Conservation (phyloP, 75 land plant species). For the Selaginella tamariscina region DNA sequence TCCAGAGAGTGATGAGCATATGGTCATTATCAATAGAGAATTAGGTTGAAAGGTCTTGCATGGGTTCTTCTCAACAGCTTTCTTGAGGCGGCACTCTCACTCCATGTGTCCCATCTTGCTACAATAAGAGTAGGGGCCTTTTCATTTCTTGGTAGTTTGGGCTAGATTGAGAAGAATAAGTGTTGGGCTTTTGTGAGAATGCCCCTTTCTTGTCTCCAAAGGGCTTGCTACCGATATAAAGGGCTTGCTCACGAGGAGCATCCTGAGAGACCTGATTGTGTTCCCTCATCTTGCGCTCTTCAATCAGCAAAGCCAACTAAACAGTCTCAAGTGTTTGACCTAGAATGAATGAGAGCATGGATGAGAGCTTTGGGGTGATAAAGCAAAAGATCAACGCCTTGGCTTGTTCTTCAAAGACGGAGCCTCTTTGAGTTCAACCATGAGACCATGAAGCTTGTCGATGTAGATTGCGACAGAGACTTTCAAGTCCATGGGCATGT, state of each 20-base stretch:
- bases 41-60: neutral
- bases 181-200: neutral
- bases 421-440: neutral
- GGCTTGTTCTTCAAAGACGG: neutral
- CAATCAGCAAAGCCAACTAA: neutral
- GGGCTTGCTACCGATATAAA: neutral
- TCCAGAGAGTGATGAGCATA: neutral
- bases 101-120: slow-evolving; percentile 6
- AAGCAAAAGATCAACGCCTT: neutral
- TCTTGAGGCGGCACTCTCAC: neutral
- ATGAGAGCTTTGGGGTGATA: neutral
- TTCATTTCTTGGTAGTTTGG: neutral
- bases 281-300: slow-evolving; percentile 8
- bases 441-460: neutral
- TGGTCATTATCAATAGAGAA: neutral
- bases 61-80: neutral
- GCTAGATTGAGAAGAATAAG: neutral
- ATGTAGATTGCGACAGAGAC: neutral
- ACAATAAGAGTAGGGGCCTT: neutral
- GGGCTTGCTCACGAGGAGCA: neutral
- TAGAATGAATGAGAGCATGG: neutral
- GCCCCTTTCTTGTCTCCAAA: neutral
- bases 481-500: neutral
- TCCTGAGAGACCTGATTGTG: slow-evolving; percentile 7
- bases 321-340: slow-evolving; percentile 6